These are phyloP conservation scores for Syncephalastrum sp. DNA, from an alignment of 371 early-diverging fungal species.

Conservation along the genomic window DNA sequence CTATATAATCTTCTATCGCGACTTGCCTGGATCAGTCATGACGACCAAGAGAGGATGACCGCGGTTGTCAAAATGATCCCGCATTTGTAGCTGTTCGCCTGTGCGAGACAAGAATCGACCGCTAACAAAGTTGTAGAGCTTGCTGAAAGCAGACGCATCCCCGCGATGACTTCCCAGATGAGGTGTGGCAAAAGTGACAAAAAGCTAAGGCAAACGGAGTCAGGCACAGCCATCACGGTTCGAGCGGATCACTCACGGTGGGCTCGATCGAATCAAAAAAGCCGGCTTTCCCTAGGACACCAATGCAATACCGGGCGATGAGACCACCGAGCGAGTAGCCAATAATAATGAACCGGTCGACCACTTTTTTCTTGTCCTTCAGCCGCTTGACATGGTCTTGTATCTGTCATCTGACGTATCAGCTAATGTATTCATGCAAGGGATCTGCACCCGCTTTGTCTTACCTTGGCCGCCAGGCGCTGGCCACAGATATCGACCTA, in stretches of 20 bases:
- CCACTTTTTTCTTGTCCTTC: conserved; percentile 20
- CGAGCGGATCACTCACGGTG: conserved; percentile 30
- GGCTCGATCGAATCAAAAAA: conserved; percentile 58
- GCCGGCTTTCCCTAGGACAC: conserved; percentile 57
- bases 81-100: conserved; percentile 59
- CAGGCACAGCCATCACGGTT: neutral
- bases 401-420: conserved; percentile 7
- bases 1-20: conserved; percentile 11
- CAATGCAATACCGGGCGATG: conserved; percentile 70
- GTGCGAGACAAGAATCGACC: conserved; percentile 52
- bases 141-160: conserved; percentile 19
- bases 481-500: conserved; percentile 65
- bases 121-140: conserved; percentile 52
- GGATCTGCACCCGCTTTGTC: neutral
- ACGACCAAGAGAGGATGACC: conserved; percentile 43
- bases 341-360: conserved; percentile 64
- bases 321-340: conserved; percentile 86
- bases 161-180: conserved; percentile 68
- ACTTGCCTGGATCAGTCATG: conserved; percentile 5
- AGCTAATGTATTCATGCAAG: conserved; percentile 1
- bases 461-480: conserved; percentile 44
- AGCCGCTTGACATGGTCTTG: conserved; percentile 15
- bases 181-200: conserved; percentile 78
- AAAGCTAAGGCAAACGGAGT: conserved; percentile 38
- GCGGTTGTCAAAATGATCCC: conserved; percentile 40